These are phyloP conservation scores for Coemansia sp. DNA, from an alignment of 192 early-diverging fungal genomes.

Conservation along the genomic window DNA sequence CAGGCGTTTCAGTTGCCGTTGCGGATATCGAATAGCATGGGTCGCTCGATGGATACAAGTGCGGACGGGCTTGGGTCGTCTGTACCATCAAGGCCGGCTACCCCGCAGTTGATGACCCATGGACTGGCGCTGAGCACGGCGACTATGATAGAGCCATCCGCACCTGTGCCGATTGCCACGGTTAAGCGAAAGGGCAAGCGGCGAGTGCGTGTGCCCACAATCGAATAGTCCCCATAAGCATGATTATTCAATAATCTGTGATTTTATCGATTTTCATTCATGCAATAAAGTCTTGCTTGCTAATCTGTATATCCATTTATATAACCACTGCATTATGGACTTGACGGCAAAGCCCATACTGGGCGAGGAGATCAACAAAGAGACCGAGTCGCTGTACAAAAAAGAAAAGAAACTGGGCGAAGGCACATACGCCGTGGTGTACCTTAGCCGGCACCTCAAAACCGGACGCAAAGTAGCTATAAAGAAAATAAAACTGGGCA, in stretches of 20 bases:
- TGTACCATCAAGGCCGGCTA: constrained; percentile 5
- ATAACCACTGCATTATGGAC: constrained; percentile 6
- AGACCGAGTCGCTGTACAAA: constrained; percentile 69
- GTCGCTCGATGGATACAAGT: neutral
- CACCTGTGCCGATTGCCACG: constrained; percentile 12
- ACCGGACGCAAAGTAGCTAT: constrained; percentile 84
- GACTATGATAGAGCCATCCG: constrained; percentile 7
- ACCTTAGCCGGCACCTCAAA: constrained; percentile 64
- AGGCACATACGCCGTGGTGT: constrained; percentile 95
- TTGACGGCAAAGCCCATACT: constrained; percentile 36
- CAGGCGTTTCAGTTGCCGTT: constrained; percentile 6
- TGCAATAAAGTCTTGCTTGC: too few relatives aligned
- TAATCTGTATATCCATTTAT: neutral
- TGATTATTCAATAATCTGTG: neutral
- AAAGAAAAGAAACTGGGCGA: constrained; percentile 93
- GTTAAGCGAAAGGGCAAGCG: constrained; percentile 54
- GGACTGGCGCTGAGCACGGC: constrained; percentile 14
- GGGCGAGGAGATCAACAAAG: constrained; percentile 66
- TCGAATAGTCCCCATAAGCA: constrained; percentile 24
- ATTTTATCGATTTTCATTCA: too few relatives aligned
- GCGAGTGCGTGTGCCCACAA: constrained; percentile 47
- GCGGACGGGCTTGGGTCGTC: neutral
- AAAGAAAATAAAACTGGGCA: constrained; percentile 95
- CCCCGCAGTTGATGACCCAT: constrained; percentile 7
- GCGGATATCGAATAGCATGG: constrained; percentile 7